phyloP scores from a whole-genome alignment of 768 basidiomycete species.

The Trametes villosa region DNA sequence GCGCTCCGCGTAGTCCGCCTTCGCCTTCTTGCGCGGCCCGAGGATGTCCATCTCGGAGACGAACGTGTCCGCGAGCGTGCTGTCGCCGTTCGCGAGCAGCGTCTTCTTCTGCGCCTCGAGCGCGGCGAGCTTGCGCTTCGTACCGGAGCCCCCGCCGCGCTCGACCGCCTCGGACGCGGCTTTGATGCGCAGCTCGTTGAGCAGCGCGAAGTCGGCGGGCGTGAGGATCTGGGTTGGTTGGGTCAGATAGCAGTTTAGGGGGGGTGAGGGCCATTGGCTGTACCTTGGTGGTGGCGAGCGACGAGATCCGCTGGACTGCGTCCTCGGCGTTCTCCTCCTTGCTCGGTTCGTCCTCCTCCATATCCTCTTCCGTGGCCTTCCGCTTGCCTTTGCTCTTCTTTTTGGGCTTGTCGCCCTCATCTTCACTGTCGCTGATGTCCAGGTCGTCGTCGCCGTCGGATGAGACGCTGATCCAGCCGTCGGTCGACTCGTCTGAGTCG shows the following conservation, averaged over 20 bases:
- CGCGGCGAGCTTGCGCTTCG: conserved; percentile 87
- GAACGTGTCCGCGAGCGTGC: conserved; percentile 58
- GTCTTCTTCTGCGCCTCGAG: conserved; percentile 78
- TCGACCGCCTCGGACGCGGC: conserved; percentile 75
- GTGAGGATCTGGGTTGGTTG: conserved; percentile 97
- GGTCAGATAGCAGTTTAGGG: too few species aligned
- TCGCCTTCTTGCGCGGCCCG: conserved; percentile 91
- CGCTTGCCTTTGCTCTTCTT: conserved; percentile 25
- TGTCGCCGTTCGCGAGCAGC: conserved; percentile 41
- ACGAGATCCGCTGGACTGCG: conserved; percentile 53
- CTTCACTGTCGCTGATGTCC: conserved; percentile 87
- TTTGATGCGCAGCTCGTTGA: conserved; percentile 86
- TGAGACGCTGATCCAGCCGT: conserved; percentile 81
- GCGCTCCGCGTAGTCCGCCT: conserved; percentile 92
- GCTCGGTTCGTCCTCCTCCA: too few species aligned
- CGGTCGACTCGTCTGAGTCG: conserved; percentile 59
- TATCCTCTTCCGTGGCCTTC: conserved; percentile 58
- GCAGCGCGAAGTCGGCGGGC: conserved; percentile 91
- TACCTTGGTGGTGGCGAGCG: conserved; percentile 83
- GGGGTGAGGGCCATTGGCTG: too few species aligned
- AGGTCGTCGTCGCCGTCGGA: conserved; percentile 71
- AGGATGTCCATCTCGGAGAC: conserved; percentile 91
- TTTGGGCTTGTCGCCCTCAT: conserved; percentile 49
- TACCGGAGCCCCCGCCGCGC: conserved; percentile 67
- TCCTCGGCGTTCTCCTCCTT: conserved; percentile 27